Conservation (phyloP, 768 basidiomycete genomes). For the Termitomyces sp. region DNA sequence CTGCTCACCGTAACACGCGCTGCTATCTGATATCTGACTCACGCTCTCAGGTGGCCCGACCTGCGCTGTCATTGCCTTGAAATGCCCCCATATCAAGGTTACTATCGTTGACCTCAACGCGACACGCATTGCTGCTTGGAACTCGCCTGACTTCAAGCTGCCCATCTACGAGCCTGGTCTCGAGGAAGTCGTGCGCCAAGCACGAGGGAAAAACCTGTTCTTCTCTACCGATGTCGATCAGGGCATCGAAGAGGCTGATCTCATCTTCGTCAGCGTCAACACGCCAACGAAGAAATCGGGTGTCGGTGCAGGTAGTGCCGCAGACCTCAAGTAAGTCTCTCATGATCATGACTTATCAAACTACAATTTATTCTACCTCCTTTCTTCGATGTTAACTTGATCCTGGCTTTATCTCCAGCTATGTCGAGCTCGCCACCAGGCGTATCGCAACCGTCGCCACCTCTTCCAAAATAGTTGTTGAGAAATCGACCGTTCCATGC, state of each 20-base stretch:
- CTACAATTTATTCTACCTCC: not conserved
- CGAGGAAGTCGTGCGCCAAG: constrained; percentile 80
- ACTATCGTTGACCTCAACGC: constrained; percentile 99
- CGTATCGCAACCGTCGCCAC: constrained; percentile 90
- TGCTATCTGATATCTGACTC: not conserved
- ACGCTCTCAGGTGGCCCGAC: constrained; percentile 75
- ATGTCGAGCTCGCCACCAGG: constrained; percentile 95
- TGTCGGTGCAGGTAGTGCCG: constrained; percentile 96
- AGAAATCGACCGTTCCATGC: constrained; percentile 98
- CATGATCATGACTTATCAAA: not conserved
- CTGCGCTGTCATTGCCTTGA: constrained; percentile 90
- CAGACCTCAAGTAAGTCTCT: constrained; percentile 81
- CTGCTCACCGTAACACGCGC: not conserved
- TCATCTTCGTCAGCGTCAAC: constrained; percentile 98
- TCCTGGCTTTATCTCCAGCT: constrained; percentile 43
- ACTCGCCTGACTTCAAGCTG: constrained; percentile 73
- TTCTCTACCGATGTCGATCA: constrained; percentile 95
- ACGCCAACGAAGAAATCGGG: constrained; percentile 98
- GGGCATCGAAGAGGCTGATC: constrained; percentile 89
- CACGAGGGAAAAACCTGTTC: constrained; percentile 93
- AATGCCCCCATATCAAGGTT: constrained; percentile 88
- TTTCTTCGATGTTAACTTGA: constrained; percentile 3
- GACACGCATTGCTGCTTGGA: constrained; percentile 94
- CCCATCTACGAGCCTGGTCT: constrained; percentile 99
- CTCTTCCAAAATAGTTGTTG: constrained; percentile 95